Percentiles rank a stretch among this genome's conserved stretches.
Conservation (phyloP, 371 early-diverging fungal genomes). For the Mucor lusitanicus region DNA sequence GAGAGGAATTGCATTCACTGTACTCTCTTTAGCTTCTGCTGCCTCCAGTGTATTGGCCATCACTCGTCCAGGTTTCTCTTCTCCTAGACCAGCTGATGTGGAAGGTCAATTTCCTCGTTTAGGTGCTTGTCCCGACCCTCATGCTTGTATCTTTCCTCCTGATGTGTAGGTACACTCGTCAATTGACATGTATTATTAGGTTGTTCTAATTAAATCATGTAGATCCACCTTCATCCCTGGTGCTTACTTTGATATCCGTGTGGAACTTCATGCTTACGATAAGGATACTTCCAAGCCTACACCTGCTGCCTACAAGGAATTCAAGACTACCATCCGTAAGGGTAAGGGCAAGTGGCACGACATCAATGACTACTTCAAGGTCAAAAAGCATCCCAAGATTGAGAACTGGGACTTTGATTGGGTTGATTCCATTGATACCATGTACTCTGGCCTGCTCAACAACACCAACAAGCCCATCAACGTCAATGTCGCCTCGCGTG, state of each 20-base stretch:
- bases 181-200: neutral
- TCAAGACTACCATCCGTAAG: conserved; percentile 51
- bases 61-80: neutral
- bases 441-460: conserved; percentile 26
- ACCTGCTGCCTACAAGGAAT: conserved; percentile 33
- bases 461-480: conserved; percentile 47
- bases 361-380: conserved; percentile 45
- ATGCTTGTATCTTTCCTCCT: conserved; percentile 60
- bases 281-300: conserved; percentile 40
- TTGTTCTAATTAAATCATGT: neutral
- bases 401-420: conserved; percentile 58
- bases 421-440: conserved; percentile 54
- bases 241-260: conserved; percentile 58
- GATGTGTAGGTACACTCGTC: conserved; percentile 43
- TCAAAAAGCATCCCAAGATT: conserved; percentile 28
- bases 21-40: conserved; percentile 24
- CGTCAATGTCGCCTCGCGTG: conserved; percentile 54
- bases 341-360: conserved; percentile 46
- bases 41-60: conserved; percentile 25
- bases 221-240: conserved; percentile 62
- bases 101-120: conserved; percentile 60
- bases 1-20: conserved; percentile 18
- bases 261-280: conserved; percentile 62
- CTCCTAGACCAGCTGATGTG: conserved; percentile 39
- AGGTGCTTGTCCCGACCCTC: conserved; percentile 57